Conservation (phyloP, 495 filamentous ascomycete genomes). For the Penicillium canariense region DNA sequence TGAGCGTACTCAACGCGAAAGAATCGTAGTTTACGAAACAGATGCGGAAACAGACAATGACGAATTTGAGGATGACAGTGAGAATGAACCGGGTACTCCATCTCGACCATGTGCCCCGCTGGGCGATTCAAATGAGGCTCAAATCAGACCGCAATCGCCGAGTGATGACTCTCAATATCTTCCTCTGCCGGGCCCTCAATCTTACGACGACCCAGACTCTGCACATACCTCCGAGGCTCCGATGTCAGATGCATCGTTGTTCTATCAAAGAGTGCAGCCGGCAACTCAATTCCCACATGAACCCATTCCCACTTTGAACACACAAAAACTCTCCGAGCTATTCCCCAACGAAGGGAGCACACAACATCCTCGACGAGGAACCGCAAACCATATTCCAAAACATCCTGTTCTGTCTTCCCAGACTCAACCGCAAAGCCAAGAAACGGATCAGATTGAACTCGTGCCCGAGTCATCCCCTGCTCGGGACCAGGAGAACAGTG, state of each 20-base stretch:
- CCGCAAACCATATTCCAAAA: background rate
- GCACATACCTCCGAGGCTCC: slow-evolving; percentile 26
- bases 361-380: slow-evolving; percentile 11
- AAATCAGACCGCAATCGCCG: slow-evolving; percentile 13
- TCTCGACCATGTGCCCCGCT: slow-evolving; percentile 4
- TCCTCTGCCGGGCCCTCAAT: slow-evolving; percentile 25
- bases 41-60: slow-evolving; percentile 42
- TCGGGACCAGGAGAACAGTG: slow-evolving; percentile 14
- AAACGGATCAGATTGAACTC: slow-evolving; percentile 33
- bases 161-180: slow-evolving; percentile 38
- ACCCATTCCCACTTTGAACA: slow-evolving; percentile 42
- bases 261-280: slow-evolving; percentile 37
- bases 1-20: slow-evolving; percentile 19
- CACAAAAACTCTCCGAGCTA: slow-evolving; percentile 43
- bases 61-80: slow-evolving; percentile 25
- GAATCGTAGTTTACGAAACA: slow-evolving; percentile 45
- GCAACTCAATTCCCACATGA: slow-evolving; percentile 46
- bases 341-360: slow-evolving; percentile 36
- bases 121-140: background rate
- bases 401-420: slow-evolving; percentile 19
- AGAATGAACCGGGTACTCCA: slow-evolving; percentile 11
- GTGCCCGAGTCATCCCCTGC: slow-evolving; percentile 45
- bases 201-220: slow-evolving; percentile 5
- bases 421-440: slow-evolving; percentile 25
- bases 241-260: slow-evolving; percentile 42